Percentiles rank a stretch among this genome's conserved stretches.
Evolutionary conservation across 2,329 filamentous ascomycete genomes (phyloP).

Genomic region (Trichoderma atroviride): DNA sequence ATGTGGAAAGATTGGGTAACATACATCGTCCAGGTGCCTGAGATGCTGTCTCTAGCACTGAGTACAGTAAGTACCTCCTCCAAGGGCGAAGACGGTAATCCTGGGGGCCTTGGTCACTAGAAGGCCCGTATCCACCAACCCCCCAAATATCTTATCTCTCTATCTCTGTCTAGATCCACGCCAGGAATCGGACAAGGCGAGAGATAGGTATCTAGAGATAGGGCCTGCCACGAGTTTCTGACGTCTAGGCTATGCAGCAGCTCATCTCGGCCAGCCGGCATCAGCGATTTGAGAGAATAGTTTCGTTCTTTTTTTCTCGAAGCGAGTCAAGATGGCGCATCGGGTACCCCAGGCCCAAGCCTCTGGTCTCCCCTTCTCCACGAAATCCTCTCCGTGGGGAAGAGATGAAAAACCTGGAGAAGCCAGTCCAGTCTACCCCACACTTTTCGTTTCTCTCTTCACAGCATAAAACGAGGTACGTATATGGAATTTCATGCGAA

Average conservation of each 20-base stretch:
- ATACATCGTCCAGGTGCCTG: neutral
- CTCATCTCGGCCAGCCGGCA: neutral
- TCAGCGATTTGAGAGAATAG: neutral
- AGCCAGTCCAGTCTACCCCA: conserved; percentile 7
- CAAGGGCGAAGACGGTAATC: neutral
- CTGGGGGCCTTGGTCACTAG: neutral
- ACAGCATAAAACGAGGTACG: neutral
- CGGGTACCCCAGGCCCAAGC: neutral
- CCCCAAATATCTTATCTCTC: conserved; percentile 25
- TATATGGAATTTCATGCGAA: neutral
- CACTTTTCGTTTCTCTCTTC: conserved; percentile 7
- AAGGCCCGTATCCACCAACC: conserved; percentile 17
- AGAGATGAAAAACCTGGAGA: conserved; percentile 12
- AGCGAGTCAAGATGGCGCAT: neutral
- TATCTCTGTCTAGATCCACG: conserved; percentile 8
- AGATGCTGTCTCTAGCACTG: neutral
- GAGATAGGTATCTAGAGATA: neutral
- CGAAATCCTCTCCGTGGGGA: conserved; percentile 22
- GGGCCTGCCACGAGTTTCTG: neutral
- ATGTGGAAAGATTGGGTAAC: conserved; percentile 22
- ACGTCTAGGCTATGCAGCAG: neutral
- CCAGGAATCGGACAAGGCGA: neutral
- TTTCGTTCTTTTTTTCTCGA: neutral
- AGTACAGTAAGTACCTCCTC: neutral
- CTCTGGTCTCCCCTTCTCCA: conserved; percentile 2